phyloP scores from a whole-genome alignment of 1,284 basidiomycete genomes.

The Ganoderma sinense region DNA sequence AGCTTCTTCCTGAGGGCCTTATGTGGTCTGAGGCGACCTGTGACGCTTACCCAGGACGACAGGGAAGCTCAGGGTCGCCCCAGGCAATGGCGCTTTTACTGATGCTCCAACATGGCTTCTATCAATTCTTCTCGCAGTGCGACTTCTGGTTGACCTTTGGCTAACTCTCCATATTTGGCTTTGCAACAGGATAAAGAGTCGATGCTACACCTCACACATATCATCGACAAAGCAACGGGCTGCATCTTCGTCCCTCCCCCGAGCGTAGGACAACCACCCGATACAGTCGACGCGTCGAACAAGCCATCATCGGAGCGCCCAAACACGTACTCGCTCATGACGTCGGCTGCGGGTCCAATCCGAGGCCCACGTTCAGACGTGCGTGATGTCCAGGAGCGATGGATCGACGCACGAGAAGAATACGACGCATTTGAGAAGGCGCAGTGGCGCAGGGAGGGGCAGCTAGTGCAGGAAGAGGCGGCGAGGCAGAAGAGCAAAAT shows the following conservation, averaged over 20 bases:
- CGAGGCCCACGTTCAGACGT: constrained; percentile 66
- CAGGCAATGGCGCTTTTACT: no score
- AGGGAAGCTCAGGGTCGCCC: no score
- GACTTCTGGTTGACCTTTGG: background rate
- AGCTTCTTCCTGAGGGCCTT: no score
- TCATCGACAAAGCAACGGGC: constrained; percentile 89
- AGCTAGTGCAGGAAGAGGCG: constrained; percentile 44
- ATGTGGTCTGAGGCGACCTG: no score
- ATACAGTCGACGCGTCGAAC: constrained; percentile 51
- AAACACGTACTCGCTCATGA: constrained; percentile 73
- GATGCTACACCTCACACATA: constrained; percentile 86
- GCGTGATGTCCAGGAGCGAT: constrained; percentile 88
- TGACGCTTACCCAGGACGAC: no score
- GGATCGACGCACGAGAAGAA: constrained; percentile 81
- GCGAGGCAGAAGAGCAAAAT: constrained; percentile 40
- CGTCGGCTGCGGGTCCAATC: constrained; percentile 67
- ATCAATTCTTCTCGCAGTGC: background rate
- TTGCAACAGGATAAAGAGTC: constrained; percentile 83
- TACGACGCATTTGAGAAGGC: constrained; percentile 82
- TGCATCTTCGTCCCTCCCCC: constrained; percentile 82
- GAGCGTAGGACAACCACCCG: constrained; percentile 57
- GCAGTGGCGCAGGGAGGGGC: constrained; percentile 74
- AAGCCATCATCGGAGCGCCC: constrained; percentile 59
- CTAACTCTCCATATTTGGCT: background rate
- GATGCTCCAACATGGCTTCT: background rate